A percentile compares a stretch with the other conserved stretches of the same genome.
Conservation (phyloP, 805 yeast species). For the Maudiozyma saulgeensis region DNA sequence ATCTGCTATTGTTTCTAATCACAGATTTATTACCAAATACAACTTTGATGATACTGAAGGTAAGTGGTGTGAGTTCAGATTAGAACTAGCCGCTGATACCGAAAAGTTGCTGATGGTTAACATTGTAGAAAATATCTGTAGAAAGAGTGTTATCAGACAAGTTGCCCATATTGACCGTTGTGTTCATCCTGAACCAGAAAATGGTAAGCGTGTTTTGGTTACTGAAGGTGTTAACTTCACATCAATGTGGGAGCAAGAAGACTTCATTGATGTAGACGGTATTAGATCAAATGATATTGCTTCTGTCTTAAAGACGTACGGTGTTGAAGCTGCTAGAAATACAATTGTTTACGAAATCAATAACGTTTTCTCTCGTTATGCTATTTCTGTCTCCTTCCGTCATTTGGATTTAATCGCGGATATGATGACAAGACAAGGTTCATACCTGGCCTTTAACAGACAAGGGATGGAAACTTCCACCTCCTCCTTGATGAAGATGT, state of each 20-base stretch:
- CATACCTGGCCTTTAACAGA: conserved; percentile 92
- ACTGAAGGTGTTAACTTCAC: conserved; percentile 98
- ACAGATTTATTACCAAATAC: conserved; percentile 65
- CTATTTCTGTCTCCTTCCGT: conserved; percentile 84
- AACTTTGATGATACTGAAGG: conserved; percentile 85
- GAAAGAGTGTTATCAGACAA: conserved; percentile 85
- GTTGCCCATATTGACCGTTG: conserved; percentile 88
- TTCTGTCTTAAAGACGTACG: conserved; percentile 83
- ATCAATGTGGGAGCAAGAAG: conserved; percentile 97
- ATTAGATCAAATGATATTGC: conserved; percentile 88
- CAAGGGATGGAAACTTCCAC: conserved; percentile 96
- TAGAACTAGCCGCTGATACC: conserved; percentile 74
- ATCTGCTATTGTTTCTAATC: conserved; percentile 64
- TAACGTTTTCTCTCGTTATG: conserved; percentile 92
- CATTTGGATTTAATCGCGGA: conserved; percentile 96
- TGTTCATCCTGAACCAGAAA: conserved; percentile 65
- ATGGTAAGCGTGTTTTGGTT: conserved; percentile 66
- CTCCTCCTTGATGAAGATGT: conserved; percentile 96
- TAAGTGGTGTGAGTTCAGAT: conserved; percentile 84
- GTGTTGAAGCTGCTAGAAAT: conserved; percentile 98
- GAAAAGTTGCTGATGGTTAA: conserved; percentile 96
- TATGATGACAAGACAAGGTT: conserved; percentile 98
- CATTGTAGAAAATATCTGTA: conserved; percentile 85
- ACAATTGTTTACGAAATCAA: conserved; percentile 93
- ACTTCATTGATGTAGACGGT: conserved; percentile 80